phyloP scores from a whole-genome alignment of 2,329 filamentous ascomycete species.

The Setomelanomma holmii region DNA sequence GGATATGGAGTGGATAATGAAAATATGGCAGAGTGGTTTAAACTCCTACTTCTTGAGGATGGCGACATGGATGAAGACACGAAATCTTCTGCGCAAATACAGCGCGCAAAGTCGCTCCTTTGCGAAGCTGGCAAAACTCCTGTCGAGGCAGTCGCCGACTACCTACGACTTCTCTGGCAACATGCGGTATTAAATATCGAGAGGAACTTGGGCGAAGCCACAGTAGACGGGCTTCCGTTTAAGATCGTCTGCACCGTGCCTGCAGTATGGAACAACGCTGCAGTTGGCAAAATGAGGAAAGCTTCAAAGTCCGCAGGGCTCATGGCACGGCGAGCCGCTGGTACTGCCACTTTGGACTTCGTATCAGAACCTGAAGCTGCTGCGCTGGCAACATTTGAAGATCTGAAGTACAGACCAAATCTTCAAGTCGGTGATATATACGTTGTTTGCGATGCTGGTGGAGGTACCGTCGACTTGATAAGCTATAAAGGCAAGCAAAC shows the following conservation, averaged over 20 bases:
- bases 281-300: constrained; percentile 8
- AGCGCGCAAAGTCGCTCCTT: constrained; percentile 1
- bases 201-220: constrained; percentile 4
- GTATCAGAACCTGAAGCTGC: constrained; percentile 42
- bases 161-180: constrained; percentile 20
- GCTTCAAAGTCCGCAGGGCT: constrained; percentile 12
- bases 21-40: constrained; percentile 17
- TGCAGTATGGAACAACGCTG: constrained; percentile 16
- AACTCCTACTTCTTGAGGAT: constrained; percentile 16
- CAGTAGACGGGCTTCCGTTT: constrained; percentile 2
- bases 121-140: constrained; percentile 9
- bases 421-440: constrained; percentile 21
- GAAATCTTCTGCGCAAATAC: constrained; percentile 3
- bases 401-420: constrained; percentile 15
- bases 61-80: neutral
- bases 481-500: constrained; percentile 23
- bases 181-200: too few species aligned
- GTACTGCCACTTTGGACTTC: constrained; percentile 15
- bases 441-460: constrained; percentile 30
- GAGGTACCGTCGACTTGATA: constrained; percentile 33
- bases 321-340: neutral
- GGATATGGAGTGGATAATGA: constrained; percentile 5
- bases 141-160: constrained; percentile 17
- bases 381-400: constrained; percentile 29
- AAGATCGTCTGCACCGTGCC: constrained; percentile 20